Base-by-base conservation (phyloP, 2,329 filamentous ascomycete genomes). In the Arachnomyces sp. region DNA sequence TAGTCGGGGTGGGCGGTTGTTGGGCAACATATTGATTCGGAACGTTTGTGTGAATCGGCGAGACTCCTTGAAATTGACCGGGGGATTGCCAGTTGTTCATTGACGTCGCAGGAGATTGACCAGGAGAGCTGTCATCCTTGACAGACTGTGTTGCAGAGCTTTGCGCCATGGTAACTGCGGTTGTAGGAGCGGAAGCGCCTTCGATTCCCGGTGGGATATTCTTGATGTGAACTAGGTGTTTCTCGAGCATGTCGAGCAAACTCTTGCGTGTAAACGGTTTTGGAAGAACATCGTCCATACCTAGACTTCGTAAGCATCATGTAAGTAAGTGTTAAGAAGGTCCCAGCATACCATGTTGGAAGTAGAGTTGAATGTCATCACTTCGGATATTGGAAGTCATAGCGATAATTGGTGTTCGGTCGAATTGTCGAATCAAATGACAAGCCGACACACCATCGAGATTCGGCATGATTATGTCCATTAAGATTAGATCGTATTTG, bases 331-430 rank as follows among this genome's bases (percentile, higher is more conserved):
- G 3, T 14, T 17, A 14, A 7, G 38, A 15, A 15, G 6, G 31
- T 15, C 5, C 25, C 16, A 11, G 55, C 82, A 71, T 75, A 92
- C 89, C 92, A 67, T 94, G 89, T 54, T 90, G 82, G 68, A 95
- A 96, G 60, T 98, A 98, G 68, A 93, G 89, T 39, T 90, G 86
- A 46, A 96, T 93, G 59, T 98, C 92, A 55, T 95, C 90, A 45
- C 87, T 89, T 49, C 92, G 79, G 49, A 98, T 96, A 58, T 96
- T 98, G 3, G 90, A 95, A 3, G 92, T 98, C 92, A 98, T 96
- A 34, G 92, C 92, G 43, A 98, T 86, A 53, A 98, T 93, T 0
- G 92, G 92, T 4, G 81, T 78, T 29, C 80, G 78, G 48, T 88
- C 81, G 46, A 90, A 86, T 56, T 95, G 86, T 39, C 90, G 80